Evolutionary conservation across 2,329 filamentous ascomycete species (phyloP).

Genomic region (Alternaria novae-zelandiae): DNA sequence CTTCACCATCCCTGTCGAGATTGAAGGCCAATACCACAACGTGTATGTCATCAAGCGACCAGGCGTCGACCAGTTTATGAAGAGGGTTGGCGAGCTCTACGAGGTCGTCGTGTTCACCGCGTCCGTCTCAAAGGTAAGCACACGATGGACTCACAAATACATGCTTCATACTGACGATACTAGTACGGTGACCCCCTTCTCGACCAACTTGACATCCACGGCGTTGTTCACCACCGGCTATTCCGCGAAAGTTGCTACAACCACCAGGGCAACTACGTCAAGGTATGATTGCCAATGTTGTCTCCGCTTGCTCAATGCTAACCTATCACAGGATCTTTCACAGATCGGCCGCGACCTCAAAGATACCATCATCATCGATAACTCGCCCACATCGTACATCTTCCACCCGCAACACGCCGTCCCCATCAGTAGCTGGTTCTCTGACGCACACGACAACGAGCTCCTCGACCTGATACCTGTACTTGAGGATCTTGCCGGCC

Average conservation of each 20-base stretch:
- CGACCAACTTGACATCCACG: slow-evolving; percentile 96
- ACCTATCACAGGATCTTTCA: slow-evolving; percentile 72
- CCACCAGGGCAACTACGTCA: slow-evolving; percentile 99
- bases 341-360: slow-evolving; percentile 94
- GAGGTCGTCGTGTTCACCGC: slow-evolving; percentile 99
- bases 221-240: slow-evolving; percentile 92
- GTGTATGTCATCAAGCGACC: slow-evolving; percentile 99
- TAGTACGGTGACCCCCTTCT: slow-evolving; percentile 95
- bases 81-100: slow-evolving; percentile 94
- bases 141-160: background rate
- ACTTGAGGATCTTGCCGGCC: slow-evolving; percentile 90
- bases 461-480: slow-evolving; percentile 96
- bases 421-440: slow-evolving; percentile 99
- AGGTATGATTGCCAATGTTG: slow-evolving; percentile 55
- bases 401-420: slow-evolving; percentile 99
- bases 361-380: slow-evolving; percentile 99
- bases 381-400: slow-evolving; percentile 98
- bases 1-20: slow-evolving; percentile 98
- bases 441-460: slow-evolving; percentile 98
- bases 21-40: slow-evolving; percentile 98
- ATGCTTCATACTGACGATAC: slow-evolving; percentile 17
- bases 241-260: slow-evolving; percentile 99
- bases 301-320: background rate
- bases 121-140: slow-evolving; percentile 88
- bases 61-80: slow-evolving; percentile 99